Base-by-base conservation (phyloP, 192 early-diverging fungal species). In the Dissophora ornata region DNA sequence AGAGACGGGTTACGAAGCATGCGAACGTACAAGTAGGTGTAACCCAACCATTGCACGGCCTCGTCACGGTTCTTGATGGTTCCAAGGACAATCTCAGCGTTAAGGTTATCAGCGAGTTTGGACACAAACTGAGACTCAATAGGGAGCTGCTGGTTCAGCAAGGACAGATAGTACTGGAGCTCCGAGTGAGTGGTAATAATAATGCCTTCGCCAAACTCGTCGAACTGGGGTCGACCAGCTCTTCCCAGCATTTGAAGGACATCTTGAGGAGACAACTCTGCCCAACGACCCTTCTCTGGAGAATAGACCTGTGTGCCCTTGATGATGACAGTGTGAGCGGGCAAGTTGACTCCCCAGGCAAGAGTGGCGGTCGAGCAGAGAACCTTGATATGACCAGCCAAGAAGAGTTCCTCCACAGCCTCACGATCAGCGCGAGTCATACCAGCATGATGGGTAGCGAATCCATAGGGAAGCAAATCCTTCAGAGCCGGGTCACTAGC, bases 261-360 rank as follows among this genome's bases (percentile, higher is more conserved):
- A 86, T 99, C 97, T 66, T 98, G 95, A 48, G 96, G 94, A 38
- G 89, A 91, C 53, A 99, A 70, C 81, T 99, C 96, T n/a, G 90
- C 84, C 96, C 96, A 99, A 7, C 88, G 75, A 50, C 97, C 97
- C 79, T 95, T 93, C 80, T 98, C 96, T 13, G 97, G 95, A 32
- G 88, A 91, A 74, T 99, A 99, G 50, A 99, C 92, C 71, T 99
- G 96, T 12, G 97, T 99, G 18, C 97, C 97, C 82, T 97, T 98
- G 80, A 99, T 99, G 33, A 99, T 94, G 45, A 99, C 97, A 6
- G 95, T 92, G 63, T 99, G 97, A 11, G 97, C 97, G 12, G 97
- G 97, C 67, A 99, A 86, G 60, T 99, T 99, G 61, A 99, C 97
- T 86, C 97, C 97, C 97, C 97, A 99, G 41, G 97, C 97, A 51